Evolutionary conservation across 345 rosid species (phyloP).

Genomic region (Melaleuca alternifolia): DNA sequence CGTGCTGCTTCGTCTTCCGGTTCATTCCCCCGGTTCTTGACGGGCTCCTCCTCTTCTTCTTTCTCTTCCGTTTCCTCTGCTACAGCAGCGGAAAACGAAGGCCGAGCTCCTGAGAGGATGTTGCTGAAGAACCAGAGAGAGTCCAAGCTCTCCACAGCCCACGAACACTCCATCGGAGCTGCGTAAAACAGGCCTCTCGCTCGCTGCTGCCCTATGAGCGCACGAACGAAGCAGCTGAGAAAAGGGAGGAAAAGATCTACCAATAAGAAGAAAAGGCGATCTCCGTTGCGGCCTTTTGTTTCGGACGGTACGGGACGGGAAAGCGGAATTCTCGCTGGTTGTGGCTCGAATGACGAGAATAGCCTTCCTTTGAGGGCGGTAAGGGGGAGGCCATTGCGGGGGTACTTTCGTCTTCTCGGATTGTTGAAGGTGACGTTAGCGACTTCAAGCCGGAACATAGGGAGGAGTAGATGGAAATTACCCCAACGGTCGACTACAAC

Average conservation of each 20-base stretch:
- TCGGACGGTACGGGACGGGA: neutral
- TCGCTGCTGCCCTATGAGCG: neutral
- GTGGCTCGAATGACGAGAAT: neutral
- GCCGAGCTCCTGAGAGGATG: neutral
- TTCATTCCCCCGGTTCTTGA: neutral
- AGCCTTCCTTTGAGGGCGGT: neutral
- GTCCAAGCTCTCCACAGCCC: neutral
- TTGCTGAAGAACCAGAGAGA: constrained; percentile 12
- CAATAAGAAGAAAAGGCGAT: neutral
- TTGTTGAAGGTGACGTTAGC: neutral
- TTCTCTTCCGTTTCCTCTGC: neutral
- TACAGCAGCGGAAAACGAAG: neutral
- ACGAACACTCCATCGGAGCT: neutral
- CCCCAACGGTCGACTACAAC: neutral
- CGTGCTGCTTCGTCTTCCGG: neutral
- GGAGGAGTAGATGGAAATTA: neutral
- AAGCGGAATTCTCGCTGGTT: neutral
- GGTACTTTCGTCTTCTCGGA: neutral
- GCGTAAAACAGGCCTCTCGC: no score
- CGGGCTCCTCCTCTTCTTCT: neutral
- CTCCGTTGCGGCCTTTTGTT: neutral
- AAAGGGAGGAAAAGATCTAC: neutral
- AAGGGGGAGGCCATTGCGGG: neutral
- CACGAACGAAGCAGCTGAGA: neutral
- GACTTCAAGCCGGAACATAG: neutral